These are phyloP conservation scores for Aspergillus indologenus DNA, from an alignment of 495 filamentous ascomycete genomes.

Conservation along the genomic window DNA sequence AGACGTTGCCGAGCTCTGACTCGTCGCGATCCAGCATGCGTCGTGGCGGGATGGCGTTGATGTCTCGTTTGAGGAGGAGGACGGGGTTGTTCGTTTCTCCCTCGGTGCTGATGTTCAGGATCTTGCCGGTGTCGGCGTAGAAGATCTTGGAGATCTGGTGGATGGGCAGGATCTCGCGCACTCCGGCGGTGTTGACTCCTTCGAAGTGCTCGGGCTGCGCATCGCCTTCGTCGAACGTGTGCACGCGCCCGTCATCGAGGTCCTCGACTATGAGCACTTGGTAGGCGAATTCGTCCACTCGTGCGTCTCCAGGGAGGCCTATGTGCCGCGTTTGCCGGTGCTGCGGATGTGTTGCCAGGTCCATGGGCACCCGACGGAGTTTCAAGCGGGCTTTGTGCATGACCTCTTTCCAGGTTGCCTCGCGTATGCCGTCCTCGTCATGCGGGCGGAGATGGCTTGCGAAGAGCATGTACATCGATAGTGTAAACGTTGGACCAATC, in stretches of 20 bases:
- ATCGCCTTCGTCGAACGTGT: conserved; percentile 69
- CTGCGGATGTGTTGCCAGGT: conserved; percentile 28
- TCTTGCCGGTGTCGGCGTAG: conserved; percentile 92
- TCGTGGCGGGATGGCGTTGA: conserved; percentile 68
- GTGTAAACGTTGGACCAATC: conserved; percentile 80
- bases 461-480: conserved; percentile 98
- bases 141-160: conserved; percentile 95
- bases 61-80: conserved; percentile 80
- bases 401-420: conserved; percentile 95
- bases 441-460: conserved; percentile 68
- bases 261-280: conserved; percentile 89
- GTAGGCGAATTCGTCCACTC: conserved; percentile 76
- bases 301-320: conserved; percentile 48
- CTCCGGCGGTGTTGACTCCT: conserved; percentile 69
- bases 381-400: conserved; percentile 91
- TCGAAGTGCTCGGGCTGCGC: conserved; percentile 63
- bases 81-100: conserved; percentile 82
- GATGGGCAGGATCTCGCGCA: conserved; percentile 81
- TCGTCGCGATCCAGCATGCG: conserved; percentile 54
- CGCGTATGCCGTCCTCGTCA: conserved; percentile 60
- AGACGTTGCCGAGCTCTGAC: conserved; percentile 24
- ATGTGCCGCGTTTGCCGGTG: conserved; percentile 9
- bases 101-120: conserved; percentile 81
- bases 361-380: conserved; percentile 59
- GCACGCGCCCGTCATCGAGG: conserved; percentile 84